These are phyloP conservation scores for Mycena polygramma DNA, from an alignment of 768 basidiomycete species.

Conservation along the genomic window DNA sequence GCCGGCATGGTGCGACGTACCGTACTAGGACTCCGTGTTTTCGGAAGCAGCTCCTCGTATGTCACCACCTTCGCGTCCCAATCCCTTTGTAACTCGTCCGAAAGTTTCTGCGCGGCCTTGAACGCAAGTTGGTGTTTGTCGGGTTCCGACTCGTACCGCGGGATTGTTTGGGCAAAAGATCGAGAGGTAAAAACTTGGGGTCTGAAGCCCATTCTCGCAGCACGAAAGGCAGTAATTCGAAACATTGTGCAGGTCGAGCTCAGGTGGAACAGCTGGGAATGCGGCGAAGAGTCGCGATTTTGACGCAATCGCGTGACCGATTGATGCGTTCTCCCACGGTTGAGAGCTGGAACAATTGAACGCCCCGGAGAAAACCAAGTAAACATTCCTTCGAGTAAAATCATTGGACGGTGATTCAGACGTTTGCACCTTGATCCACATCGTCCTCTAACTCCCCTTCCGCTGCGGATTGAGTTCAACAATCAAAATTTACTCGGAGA, in stretches of 20 bases:
- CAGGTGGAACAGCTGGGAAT: not conserved
- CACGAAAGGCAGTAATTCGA: conserved; percentile 26
- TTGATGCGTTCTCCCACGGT: too few species aligned
- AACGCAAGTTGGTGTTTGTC: conserved; percentile 44
- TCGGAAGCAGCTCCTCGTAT: conserved; percentile 87
- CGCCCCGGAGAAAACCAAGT: too few species aligned
- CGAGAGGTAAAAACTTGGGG: conserved; percentile 31
- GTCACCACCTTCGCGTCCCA: conserved; percentile 82
- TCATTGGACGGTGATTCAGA: too few species aligned
- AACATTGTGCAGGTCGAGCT: conserved; percentile 22
- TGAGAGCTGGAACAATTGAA: too few species aligned
- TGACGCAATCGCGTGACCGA: too few species aligned
- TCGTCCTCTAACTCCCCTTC: too few species aligned
- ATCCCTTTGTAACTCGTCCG: conserved; percentile 68
- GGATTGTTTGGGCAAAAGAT: conserved; percentile 38
- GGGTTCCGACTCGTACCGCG: conserved; percentile 41
- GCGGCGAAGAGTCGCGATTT: too few species aligned
- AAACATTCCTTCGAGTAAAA: too few species aligned
- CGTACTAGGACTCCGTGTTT: conserved; percentile 79
- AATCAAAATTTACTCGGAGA: too few species aligned
- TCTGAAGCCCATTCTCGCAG: conserved; percentile 21
- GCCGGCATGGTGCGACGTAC: conserved; percentile 50
- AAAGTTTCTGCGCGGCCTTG: conserved; percentile 51
- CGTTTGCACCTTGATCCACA: too few species aligned
- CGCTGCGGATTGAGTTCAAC: too few species aligned